A percentile compares a stretch with the other conserved stretches of the same genome.
Conservation (phyloP, 108 stramenopile species). For the Discostella stelligeroides region DNA sequence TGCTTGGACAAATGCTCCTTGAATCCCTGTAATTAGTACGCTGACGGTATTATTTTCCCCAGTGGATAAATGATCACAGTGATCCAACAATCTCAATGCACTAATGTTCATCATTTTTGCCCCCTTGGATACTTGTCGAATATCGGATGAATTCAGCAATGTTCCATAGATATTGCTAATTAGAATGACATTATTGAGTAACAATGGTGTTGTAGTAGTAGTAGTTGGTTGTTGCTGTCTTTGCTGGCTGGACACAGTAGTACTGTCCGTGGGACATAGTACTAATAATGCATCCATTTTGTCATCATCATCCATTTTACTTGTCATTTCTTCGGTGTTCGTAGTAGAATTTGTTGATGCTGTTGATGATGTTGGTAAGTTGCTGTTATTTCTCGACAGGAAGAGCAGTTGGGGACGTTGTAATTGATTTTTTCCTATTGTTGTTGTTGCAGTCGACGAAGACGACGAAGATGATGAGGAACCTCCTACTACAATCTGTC, state of each 20-base stretch:
- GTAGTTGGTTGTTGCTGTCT: not conserved
- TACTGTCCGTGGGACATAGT: constrained; percentile 34
- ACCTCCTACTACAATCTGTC: constrained; percentile 57
- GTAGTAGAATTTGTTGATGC: constrained; percentile 5
- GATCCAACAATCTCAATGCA: constrained; percentile 51
- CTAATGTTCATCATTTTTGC: constrained; percentile 59
- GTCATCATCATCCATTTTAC: constrained; percentile 15
- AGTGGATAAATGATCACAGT: too few relatives aligned
- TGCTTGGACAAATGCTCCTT: not conserved
- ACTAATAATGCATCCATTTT: constrained; percentile 44
- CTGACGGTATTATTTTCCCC: too few relatives aligned
- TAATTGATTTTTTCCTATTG: not conserved
- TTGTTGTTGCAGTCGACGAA: not conserved
- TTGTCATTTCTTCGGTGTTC: constrained; percentile 9
- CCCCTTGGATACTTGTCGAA: constrained; percentile 48
- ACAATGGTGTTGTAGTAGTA: too few relatives aligned
- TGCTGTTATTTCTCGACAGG: constrained; percentile 1
- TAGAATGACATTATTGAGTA: constrained; percentile 43
- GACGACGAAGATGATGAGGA: too few relatives aligned
- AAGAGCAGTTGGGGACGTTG: constrained; percentile 6
- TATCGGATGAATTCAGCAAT: constrained; percentile 54
- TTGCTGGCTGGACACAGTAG: not conserved
- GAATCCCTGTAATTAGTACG: not conserved
- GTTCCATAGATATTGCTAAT: constrained; percentile 72
- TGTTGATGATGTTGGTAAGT: too few relatives aligned